Conservation (phyloP, 2,329 filamentous ascomycete species). For the Fusarium sp. region DNA sequence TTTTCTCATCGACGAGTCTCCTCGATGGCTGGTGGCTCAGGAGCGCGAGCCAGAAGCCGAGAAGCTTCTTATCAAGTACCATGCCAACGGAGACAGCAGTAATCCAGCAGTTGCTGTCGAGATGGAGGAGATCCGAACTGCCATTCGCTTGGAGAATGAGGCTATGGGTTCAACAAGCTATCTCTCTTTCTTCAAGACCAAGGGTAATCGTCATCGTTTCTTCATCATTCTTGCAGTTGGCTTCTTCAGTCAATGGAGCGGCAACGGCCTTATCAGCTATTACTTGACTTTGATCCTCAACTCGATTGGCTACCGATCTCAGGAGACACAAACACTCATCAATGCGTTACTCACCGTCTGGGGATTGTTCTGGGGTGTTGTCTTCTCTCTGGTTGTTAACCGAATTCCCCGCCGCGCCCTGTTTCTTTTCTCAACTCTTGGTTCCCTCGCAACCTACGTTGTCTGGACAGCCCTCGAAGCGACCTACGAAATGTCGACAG, state of each 20-base stretch:
- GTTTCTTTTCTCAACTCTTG: slow-evolving; percentile 16
- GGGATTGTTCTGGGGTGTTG: slow-evolving; percentile 20
- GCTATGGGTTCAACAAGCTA: slow-evolving; percentile 13
- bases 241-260: slow-evolving; percentile 25
- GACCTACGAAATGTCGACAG: slow-evolving; percentile 19
- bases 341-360: slow-evolving; percentile 5
- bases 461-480: slow-evolving; percentile 11
- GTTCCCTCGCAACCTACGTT: slow-evolving; percentile 9
- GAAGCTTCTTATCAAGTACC: slow-evolving; percentile 8
- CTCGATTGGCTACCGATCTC: slow-evolving; percentile 16
- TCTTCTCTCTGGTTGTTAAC: slow-evolving; percentile 10
- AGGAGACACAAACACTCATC: slow-evolving; percentile 16
- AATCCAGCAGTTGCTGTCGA: slow-evolving; percentile 11
- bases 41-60: slow-evolving; percentile 17
- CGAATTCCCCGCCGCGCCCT: slow-evolving; percentile 7
- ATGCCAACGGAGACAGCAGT: slow-evolving; percentile 15
- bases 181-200: slow-evolving; percentile 18
- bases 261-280: slow-evolving; percentile 16
- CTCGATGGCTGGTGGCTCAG: slow-evolving; percentile 9
- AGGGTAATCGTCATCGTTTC: slow-evolving; percentile 18
- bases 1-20: slow-evolving; percentile 15
- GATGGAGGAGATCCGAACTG: slow-evolving; percentile 19
- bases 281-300: slow-evolving; percentile 22
- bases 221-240: slow-evolving; percentile 19
- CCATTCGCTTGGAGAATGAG: slow-evolving; percentile 17